Evolutionary conservation across 257 asterid genomes (phyloP).

Genomic region (Jacaranda mimosifolia): DNA sequence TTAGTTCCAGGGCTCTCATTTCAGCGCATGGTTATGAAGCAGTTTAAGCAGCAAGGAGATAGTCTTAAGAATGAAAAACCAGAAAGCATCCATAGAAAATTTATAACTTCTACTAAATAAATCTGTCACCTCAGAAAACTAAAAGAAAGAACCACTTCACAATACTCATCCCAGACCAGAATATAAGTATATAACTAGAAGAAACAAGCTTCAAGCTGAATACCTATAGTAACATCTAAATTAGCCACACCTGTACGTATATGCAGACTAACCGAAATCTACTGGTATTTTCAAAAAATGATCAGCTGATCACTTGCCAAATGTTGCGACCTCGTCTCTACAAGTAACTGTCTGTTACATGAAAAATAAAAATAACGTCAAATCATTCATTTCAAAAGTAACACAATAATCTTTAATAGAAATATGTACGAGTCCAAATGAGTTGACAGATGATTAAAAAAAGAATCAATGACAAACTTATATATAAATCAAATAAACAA

Average conservation of each 20-base stretch:
- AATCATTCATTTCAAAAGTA: background rate
- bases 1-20: background rate
- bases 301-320: slow-evolving; percentile 26
- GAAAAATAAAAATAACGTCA: background rate
- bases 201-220: slow-evolving; percentile 30
- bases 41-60: background rate
- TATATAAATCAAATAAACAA: too few relatives aligned
- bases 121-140: background rate
- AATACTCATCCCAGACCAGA: slow-evolving; percentile 30
- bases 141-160: slow-evolving; percentile 30
- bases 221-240: slow-evolving; percentile 40
- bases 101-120: slow-evolving; percentile 6
- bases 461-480: too few relatives aligned
- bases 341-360: slow-evolving; percentile 49
- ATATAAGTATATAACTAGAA: background rate
- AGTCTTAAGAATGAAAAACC: background rate
- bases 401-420: background rate
- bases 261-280: slow-evolving; percentile 47
- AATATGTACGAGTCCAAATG: background rate
- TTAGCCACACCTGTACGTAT: slow-evolving; percentile 50
- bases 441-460: background rate
- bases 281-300: slow-evolving; percentile 33
- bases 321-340: slow-evolving; percentile 37
- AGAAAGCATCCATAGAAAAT: background rate
- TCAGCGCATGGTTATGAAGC: too few relatives aligned